Evolutionary conservation across 129 eudicot genomes (phyloP), one percentile per base, ranked within the genome.

Genomic region (Lactuca saligna): DNA sequence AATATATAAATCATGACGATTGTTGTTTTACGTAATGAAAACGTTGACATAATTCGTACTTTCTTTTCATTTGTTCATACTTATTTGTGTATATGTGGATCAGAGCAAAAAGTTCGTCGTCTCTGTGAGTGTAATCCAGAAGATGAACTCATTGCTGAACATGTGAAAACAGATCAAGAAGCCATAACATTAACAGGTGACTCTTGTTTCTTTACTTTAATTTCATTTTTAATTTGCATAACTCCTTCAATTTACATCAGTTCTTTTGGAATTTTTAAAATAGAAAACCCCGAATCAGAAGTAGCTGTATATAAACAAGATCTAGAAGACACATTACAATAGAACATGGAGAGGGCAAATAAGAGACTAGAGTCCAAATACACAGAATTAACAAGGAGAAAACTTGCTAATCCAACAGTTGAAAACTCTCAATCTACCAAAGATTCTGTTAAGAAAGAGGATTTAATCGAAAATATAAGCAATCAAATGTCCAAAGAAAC

Each of bases 361-460:
- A 80, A 73, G 66, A 80, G 55, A 39, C 29, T 88, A 65, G 88
- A 84, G 74, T 89, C 72, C 8, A 83, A 79, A 44, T 77, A 87
- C 57, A 62, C 73, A 3, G 88, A 84, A 76, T 25, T 25, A 25
- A 76, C 87, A 60, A 84, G 79, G 70, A 84, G 71, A 64, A 88
- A 75, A 80, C 73, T 88, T 5, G 79, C 85, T 5, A 80, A 70
- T 59, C 66, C 85, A 16, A 73, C 82, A 11, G 54, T 75, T 17
- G 97, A 88, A 77, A 88, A 81, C 78, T 77, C 91, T 9, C 82
- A 84, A 50, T 81, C 88, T 46, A 75, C 66, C 56, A 81, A 81
- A 75, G 80, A 81, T 66, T 83, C 89, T 29, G 15, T 66, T 39
- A 78, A 71, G 58, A 89, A 84, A 71, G 90, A 87, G 57, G 82